Base-by-base conservation (phyloP, 495 filamentous ascomycete genomes). In the Hyaloscypha bicolor region DNA sequence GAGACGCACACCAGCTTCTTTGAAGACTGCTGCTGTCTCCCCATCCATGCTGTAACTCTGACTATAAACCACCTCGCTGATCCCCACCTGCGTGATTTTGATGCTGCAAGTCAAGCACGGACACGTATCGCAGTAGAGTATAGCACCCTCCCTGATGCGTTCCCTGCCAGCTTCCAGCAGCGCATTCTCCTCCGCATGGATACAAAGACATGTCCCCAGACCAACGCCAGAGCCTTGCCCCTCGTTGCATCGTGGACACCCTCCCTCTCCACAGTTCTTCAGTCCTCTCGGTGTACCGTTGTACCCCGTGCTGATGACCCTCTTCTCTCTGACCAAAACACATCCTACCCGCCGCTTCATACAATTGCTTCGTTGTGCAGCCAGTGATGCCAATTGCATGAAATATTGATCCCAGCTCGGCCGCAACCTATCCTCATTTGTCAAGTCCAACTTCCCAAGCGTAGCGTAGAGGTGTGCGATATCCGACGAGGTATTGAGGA, bases 321-420 rank as follows among this genome's bases (percentile, higher is more conserved):
- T 84, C 67, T 88, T 88, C 68, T 93, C 90, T 70, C 93, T 83
- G 9, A 97, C 93, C n/a, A 99, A 82, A 6, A 99, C 95, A 78
- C 93, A 96, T 6, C 95, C 95, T 29, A 99, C 95, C 63, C 94
- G 87, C 32, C 95, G 85, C 79, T 97, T 97, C 95, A 99, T 99
- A 80, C 95, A 99, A 76, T 99, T 99, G 76, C 90, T 91, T 69
- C 95, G 85, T 69, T 91, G 92, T 2, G 95, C 92, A 9, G 95
- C 95, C 56, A 98, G 87, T 19, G 92, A 94, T 9, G 94, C 93
- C 6, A 99, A 82, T 63, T 91, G 84, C 95, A 99, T 99, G 77
- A 99, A 99, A 79, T 99, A 99, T 69, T 92, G 86, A 77, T 99
- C 95, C 95, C 95, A 99, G 65, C 85, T 90, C n/a, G 95, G 95